These are phyloP conservation scores for Ajuga chamaepitys DNA, from an alignment of 257 asterid species.

Conservation along the genomic window DNA sequence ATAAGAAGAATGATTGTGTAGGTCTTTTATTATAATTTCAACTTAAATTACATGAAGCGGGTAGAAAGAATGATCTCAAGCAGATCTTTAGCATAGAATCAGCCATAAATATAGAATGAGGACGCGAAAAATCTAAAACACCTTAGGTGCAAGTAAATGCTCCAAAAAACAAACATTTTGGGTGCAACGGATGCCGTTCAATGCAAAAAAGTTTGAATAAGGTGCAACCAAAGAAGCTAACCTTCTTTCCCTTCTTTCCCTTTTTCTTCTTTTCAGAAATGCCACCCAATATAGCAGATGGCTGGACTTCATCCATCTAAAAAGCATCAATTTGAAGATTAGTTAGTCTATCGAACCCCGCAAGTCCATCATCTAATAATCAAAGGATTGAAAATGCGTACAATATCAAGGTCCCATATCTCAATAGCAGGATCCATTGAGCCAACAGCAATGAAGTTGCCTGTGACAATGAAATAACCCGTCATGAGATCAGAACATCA, in stretches of 20 bases:
- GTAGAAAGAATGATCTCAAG: not conserved
- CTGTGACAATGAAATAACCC: conserved; percentile 28
- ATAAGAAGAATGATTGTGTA: not conserved
- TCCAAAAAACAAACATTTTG: not conserved
- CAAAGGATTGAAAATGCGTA: conserved; percentile 25
- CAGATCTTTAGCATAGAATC: not conserved
- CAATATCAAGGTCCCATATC: conserved; percentile 96
- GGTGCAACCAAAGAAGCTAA: conserved; percentile 14
- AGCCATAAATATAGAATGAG: not conserved
- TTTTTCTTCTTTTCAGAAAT: conserved; percentile 57
- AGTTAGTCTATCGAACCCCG: conserved; percentile 8
- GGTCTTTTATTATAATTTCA: not conserved
- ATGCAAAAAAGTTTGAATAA: not conserved
- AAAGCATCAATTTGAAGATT: conserved; percentile 9
- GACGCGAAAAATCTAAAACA: not conserved
- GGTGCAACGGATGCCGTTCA: not conserved
- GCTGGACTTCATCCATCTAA: conserved; percentile 88
- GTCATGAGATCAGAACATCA: conserved; percentile 1
- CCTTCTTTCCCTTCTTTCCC: conserved; percentile 88
- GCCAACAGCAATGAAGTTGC: conserved; percentile 88
- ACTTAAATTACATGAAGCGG: not conserved
- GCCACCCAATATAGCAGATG: conserved; percentile 77
- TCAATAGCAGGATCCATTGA: conserved; percentile 89
- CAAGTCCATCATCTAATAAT: not conserved
- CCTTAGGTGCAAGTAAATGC: not conserved